These are phyloP conservation scores for Cercospora sojina DNA, from an alignment of 2,329 filamentous ascomycete species.

Conservation along the genomic window DNA sequence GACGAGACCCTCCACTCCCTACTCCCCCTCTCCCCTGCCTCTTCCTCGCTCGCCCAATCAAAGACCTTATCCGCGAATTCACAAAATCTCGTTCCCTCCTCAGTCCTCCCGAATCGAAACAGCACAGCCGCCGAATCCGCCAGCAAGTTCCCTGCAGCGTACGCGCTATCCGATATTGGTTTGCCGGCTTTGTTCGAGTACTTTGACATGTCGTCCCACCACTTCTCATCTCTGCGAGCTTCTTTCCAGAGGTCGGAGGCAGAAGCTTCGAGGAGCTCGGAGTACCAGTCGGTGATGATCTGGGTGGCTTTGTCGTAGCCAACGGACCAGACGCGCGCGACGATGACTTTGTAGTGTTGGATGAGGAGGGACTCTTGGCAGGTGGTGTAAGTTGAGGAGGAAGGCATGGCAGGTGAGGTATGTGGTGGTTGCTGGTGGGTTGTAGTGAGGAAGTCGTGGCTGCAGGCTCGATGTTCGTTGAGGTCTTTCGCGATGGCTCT, in stretches of 20 bases:
- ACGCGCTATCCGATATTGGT: constrained; percentile 3
- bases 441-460: not conserved
- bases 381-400: constrained; percentile 18
- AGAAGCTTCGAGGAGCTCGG: constrained; percentile 11
- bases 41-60: constrained; percentile 7
- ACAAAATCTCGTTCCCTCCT: constrained; percentile 19
- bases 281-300: constrained; percentile 5
- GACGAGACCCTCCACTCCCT: not conserved
- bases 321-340: constrained; percentile 13
- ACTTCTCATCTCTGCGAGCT: not conserved
- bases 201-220: not conserved
- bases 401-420: constrained; percentile 15
- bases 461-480: not conserved
- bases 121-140: constrained; percentile 17
- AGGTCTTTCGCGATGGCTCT: not conserved
- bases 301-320: not conserved
- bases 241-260: not conserved
- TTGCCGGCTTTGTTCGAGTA: constrained; percentile 5
- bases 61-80: constrained; percentile 20
- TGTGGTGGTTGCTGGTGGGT: not conserved
- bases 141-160: constrained; percentile 10
- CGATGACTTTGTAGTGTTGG: constrained; percentile 12
- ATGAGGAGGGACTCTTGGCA: constrained; percentile 14
- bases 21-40: constrained; percentile 7
- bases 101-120: constrained; percentile 21